A percentile compares a stretch with the other conserved stretches of the same genome.
Conservation (phyloP, 352 stramenopile genomes). For the Globisporangium middletonii region DNA sequence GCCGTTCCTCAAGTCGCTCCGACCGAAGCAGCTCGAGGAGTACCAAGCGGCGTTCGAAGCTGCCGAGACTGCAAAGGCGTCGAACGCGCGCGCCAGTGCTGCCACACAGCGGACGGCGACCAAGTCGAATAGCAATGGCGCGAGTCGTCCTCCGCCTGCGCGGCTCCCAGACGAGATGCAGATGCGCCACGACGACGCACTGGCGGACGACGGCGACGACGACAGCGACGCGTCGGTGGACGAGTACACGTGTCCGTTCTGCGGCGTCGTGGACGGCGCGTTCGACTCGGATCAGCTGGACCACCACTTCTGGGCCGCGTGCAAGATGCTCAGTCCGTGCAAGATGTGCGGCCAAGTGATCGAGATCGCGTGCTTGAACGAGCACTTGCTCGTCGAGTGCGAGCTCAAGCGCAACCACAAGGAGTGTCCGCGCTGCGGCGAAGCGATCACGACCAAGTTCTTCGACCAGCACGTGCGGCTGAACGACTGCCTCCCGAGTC, state of each 20-base stretch:
- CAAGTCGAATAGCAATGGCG: not conserved
- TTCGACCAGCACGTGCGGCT: slow-evolving; percentile 76
- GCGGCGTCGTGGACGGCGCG: slow-evolving; percentile 73
- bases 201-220: slow-evolving; percentile 17
- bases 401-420: slow-evolving; percentile 81
- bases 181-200: slow-evolving; percentile 23
- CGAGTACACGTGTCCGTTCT: slow-evolving; percentile 91
- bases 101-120: slow-evolving; percentile 8
- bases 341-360: slow-evolving; percentile 92
- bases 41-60: slow-evolving; percentile 87
- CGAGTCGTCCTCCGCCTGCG: slow-evolving; percentile 12
- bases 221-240: slow-evolving; percentile 71
- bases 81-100: slow-evolving; percentile 11
- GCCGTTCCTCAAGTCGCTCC: slow-evolving; percentile 68
- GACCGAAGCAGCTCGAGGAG: slow-evolving; percentile 89
- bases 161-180: slow-evolving; percentile 18
- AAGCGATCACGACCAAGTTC: slow-evolving; percentile 83
- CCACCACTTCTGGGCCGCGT: slow-evolving; percentile 91
- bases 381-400: slow-evolving; percentile 89
- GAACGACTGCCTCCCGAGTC: slow-evolving; percentile 61
- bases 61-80: slow-evolving; percentile 35
- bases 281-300: slow-evolving; percentile 89
- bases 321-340: slow-evolving; percentile 89
- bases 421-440: slow-evolving; percentile 69
- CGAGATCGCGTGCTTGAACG: slow-evolving; percentile 86